phyloP scores from a whole-genome alignment of 129 eudicot species.

The Lactuca sativa region DNA sequence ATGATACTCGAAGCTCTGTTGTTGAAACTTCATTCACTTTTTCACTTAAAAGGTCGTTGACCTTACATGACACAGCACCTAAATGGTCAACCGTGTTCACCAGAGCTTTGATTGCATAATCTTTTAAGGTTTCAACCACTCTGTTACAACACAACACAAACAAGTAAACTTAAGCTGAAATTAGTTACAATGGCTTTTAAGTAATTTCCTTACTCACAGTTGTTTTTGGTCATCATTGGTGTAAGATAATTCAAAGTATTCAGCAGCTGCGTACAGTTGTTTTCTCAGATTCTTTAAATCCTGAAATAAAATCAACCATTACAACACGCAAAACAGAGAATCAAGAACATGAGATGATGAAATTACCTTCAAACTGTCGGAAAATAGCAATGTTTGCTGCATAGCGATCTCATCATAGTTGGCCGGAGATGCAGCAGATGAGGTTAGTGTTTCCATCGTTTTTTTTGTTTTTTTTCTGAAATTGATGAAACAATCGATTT shows the following conservation, averaged over 20 bases:
- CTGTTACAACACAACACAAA: slow-evolving; percentile 15
- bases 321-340: neutral
- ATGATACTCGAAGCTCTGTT: slow-evolving; percentile 71
- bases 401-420: slow-evolving; percentile 80
- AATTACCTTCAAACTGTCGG: slow-evolving; percentile 75
- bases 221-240: slow-evolving; percentile 81
- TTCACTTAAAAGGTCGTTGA: slow-evolving; percentile 61
- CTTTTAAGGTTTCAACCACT: slow-evolving; percentile 66
- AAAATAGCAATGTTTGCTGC: slow-evolving; percentile 81
- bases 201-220: slow-evolving; percentile 50
- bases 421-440: slow-evolving; percentile 51
- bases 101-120: slow-evolving; percentile 76
- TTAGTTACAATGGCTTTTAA: neutral
- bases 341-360: slow-evolving; percentile 8
- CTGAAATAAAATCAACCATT: slow-evolving; percentile 34
- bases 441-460: slow-evolving; percentile 52
- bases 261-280: slow-evolving; percentile 88
- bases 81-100: slow-evolving; percentile 93
- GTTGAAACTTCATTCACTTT: slow-evolving; percentile 75
- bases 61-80: slow-evolving; percentile 81
- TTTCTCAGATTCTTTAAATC: slow-evolving; percentile 86
- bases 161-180: neutral
- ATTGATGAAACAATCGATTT: slow-evolving; percentile 3
- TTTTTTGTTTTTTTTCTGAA: neutral
- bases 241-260: slow-evolving; percentile 83